Base-by-base conservation (phyloP, 768 basidiomycete species). In the Chalciporus sphaerocephalus region DNA sequence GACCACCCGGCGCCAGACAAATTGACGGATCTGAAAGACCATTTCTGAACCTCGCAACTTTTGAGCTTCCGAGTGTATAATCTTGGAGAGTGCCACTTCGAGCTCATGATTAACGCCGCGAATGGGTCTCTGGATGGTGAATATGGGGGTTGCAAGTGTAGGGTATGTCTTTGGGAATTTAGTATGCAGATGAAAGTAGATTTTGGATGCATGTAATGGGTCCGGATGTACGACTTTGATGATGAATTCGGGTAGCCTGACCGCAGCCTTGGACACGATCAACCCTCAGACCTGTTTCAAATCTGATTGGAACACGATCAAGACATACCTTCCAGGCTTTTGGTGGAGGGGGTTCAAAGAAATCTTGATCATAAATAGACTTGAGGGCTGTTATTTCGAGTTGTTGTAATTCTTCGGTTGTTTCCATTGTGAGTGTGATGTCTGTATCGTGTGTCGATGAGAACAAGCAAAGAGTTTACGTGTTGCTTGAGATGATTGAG, bases 121-220 rank as follows among this genome's bases (percentile, higher is more conserved):
- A 41, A 76, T 55, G 17, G 85, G 84, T 55, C 78, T 83, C 61
- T 84, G 77, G 32, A 89, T 75, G 6, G 76, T 71, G 52, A 92
- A 86, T 1, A 73, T 76, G 6, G 88, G 83, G 33, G 73, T 76
- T 21, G 85, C 81, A 42, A 85, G 75, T 4, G 69, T 68, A n/a
- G 89, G 89, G 58, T 92, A 92, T 42, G 87, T 88, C 65, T 82
- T 87, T 3, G 89, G 87, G 47, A 91, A 80, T 62, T 80, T 87
- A 49, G 80, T 78, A 60, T 83, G 79, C 42, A 92, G 69, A 60
- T 83, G 71, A 48, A 87, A 76, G 60, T 68, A 79, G 38, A 87
- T 73, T 59, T 78, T 84, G 42, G 70, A 60, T 16, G 78, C 71
- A 60, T 80, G 71, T 32, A 70, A 64, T 24, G 73, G 66, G 49